A percentile compares a stretch with the other conserved stretches of the same genome.
Evolutionary conservation across 1,284 basidiomycete genomes (phyloP).

Genomic region (Phenoliferia sp.): DNA sequence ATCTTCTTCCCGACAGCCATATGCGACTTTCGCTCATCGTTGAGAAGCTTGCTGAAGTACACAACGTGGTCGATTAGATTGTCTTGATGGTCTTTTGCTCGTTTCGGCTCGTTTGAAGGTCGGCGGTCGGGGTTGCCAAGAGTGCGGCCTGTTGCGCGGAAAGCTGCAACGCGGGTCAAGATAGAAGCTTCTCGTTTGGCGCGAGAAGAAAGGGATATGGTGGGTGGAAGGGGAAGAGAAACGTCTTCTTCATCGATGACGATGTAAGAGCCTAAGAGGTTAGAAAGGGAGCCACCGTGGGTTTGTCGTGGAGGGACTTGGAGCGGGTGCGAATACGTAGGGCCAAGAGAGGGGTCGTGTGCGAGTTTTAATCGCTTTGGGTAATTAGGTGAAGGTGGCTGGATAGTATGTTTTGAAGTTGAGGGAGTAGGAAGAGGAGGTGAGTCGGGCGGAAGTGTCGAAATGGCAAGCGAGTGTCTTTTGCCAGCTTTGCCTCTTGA

Average conservation of each 20-base stretch:
- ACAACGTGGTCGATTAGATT: constrained; percentile 44
- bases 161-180: constrained; percentile 34
- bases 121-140: constrained; percentile 34
- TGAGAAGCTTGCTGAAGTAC: constrained; percentile 44
- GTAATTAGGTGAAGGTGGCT: constrained; percentile 38
- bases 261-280: constrained; percentile 61
- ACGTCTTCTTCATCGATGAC: constrained; percentile 44
- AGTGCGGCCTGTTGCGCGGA: constrained; percentile 23
- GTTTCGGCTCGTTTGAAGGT: constrained; percentile 16
- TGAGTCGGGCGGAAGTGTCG: constrained; percentile 32
- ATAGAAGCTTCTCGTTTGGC: constrained; percentile 52
- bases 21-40: constrained; percentile 42
- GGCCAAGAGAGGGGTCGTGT: constrained; percentile 49
- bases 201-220: constrained; percentile 47
- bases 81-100: constrained; percentile 41
- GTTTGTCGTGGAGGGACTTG: constrained; percentile 58
- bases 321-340: constrained; percentile 56
- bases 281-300: constrained; percentile 53
- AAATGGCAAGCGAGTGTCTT: constrained; percentile 1
- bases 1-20: constrained; percentile 49
- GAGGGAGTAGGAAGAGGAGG: constrained; percentile 31
- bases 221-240: constrained; percentile 28
- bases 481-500: background rate
- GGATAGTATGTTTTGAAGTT: constrained; percentile 40
- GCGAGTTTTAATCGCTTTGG: constrained; percentile 52